These are phyloP conservation scores for Vicia sativa DNA, from an alignment of 306 rosid species.

Conservation along the genomic window DNA sequence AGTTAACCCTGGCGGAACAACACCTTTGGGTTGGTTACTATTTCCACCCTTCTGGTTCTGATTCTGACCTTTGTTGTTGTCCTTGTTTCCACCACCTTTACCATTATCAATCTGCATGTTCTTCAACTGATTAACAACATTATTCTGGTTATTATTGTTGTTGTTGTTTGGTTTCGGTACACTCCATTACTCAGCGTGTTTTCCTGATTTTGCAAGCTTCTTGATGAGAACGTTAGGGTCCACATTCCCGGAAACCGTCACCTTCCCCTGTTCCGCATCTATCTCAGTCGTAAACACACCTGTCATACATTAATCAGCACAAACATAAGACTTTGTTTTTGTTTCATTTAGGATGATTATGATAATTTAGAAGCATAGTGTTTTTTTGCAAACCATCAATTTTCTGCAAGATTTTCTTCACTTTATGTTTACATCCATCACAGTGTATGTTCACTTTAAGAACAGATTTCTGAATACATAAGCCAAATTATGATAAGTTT, in stretches of 20 bases:
- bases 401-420: constrained; percentile 91
- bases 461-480: constrained; percentile 83
- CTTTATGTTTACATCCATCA: constrained; percentile 93
- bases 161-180: constrained; percentile 55
- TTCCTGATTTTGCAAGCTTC: constrained; percentile 88
- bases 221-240: constrained; percentile 82
- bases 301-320: constrained; percentile 33
- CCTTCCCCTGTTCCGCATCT: constrained; percentile 93
- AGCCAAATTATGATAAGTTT: constrained; percentile 43
- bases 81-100: constrained; percentile 52
- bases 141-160: constrained; percentile 40
- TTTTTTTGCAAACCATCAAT: constrained; percentile 66
- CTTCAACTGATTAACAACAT: constrained; percentile 60
- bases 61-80: constrained; percentile 44
- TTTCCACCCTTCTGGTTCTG: constrained; percentile 53
- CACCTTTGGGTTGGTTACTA: constrained; percentile 48
- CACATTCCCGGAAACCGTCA: constrained; percentile 82
- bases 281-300: constrained; percentile 89
- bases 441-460: constrained; percentile 97
- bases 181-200: constrained; percentile 87
- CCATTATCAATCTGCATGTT: constrained; percentile 62
- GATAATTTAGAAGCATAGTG: not conserved
- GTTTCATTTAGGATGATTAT: not conserved
- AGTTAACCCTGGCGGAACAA: constrained; percentile 47
- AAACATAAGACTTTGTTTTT: not conserved